Evolutionary conservation across 768 basidiomycete species (phyloP).

Genomic region (Leccinum subgranulosum): DNA sequence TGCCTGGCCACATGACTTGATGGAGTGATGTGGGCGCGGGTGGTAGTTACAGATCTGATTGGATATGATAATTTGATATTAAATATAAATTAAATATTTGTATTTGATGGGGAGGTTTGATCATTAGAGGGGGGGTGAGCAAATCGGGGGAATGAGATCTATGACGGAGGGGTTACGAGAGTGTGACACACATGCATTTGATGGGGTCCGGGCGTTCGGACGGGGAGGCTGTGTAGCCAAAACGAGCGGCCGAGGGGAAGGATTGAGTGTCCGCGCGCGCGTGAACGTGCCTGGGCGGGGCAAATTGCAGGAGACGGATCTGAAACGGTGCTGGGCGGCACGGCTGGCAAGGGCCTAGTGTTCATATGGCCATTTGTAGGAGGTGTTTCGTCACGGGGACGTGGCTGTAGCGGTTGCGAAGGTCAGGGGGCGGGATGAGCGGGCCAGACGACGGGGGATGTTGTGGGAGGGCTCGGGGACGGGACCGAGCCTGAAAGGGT

Average conservation of each 20-base stretch:
- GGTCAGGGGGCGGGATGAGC: neutral
- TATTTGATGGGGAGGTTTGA: neutral
- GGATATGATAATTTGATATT: conserved; percentile 6
- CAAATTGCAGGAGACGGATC: conserved; percentile 26
- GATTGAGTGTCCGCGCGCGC: conserved; percentile 23
- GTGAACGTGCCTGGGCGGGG: conserved; percentile 22
- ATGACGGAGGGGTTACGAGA: conserved; percentile 24
- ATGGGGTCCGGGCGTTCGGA: conserved; percentile 14
- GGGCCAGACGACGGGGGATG: neutral
- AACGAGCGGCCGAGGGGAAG: conserved; percentile 19
- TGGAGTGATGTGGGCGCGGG: conserved; percentile 3
- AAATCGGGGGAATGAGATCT: conserved; percentile 2
- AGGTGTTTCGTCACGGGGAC: conserved; percentile 15
- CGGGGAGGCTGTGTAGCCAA: conserved; percentile 27
- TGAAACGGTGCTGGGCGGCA: conserved; percentile 31
- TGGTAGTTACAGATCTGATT: conserved; percentile 10
- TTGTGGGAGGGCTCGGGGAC: neutral
- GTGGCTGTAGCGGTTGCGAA: conserved; percentile 24
- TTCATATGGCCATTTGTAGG: conserved; percentile 27
- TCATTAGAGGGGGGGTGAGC: neutral
- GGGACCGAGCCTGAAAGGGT: conserved; percentile 13
- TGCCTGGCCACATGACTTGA: conserved; percentile 29
- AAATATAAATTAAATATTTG: conserved; percentile 6
- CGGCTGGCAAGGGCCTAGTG: conserved; percentile 1
- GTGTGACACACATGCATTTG: conserved; percentile 8